Base-by-base conservation (phyloP, 139 green algal species). In the Chlamydomonas incerta region DNA sequence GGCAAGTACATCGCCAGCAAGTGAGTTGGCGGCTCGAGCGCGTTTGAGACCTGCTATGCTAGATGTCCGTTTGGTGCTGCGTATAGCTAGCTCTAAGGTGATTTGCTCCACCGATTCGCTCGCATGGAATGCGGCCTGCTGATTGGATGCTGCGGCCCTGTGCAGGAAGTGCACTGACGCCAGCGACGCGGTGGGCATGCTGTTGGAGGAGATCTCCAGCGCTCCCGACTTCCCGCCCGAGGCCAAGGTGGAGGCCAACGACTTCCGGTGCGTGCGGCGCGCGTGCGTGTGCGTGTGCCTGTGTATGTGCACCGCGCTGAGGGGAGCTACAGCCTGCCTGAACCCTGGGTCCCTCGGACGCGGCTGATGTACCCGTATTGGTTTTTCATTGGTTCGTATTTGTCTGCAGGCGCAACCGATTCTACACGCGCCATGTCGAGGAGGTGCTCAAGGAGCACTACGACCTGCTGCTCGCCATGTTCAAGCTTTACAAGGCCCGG, bases 401-500 rank as follows among this genome's bases (percentile, higher is more conserved):
- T n/a, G n/a, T 34, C 2, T 33, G 26, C 71, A 87, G 80, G 50
- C 85, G 85, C 58, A 21, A 60, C 31, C 57, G 86, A 18, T 60
- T 90, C 46, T 90, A 90, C 80, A 35, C 0, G 9, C 17, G 26
- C 1, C 72, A 87, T 0, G 83, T 90, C 72, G 79, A 87, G 35
- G 72, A 29, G 46, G 58, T 87, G 52, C 20, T 90, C 1, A 58
- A 81, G 52, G 63, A 80, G 79, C 72, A 90, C 72, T 87, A 24
- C 26, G 80, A 89, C 31, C 52, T 91, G 26, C 41, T 91, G 29
- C 33, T 76, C 5, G 84, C 35, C 9, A 79, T 87, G 34, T 88
- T 88, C 80, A 90, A 90, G 80, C 31, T 92, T 67, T 90, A 91
- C 87, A 91, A 91, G 62, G 90, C 90, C 0, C 72, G 80, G 46